Conservation (phyloP, 2,329 filamentous ascomycete species). For the Xylaria sp. region DNA sequence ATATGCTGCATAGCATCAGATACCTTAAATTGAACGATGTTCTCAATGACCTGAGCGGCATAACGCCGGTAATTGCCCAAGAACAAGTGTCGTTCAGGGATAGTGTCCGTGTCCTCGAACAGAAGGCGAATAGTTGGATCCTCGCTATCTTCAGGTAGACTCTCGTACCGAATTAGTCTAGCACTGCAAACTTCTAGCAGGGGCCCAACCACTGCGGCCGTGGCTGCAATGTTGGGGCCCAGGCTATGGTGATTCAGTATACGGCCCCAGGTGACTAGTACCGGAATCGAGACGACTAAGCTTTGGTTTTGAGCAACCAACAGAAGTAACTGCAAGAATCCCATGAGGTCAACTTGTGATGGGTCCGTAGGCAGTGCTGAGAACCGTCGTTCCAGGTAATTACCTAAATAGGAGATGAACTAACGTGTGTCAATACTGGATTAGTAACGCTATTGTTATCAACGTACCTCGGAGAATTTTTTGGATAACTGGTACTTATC, state of each 20-base stretch:
- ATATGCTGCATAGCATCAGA: slow-evolving; percentile 90
- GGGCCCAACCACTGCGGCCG: slow-evolving; percentile 73
- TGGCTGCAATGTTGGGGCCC: slow-evolving; percentile 69
- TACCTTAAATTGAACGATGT: slow-evolving; percentile 82
- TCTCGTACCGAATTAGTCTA: slow-evolving; percentile 88
- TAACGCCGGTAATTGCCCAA: slow-evolving; percentile 95
- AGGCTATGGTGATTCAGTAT: slow-evolving; percentile 79
- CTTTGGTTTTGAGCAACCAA: slow-evolving; percentile 85
- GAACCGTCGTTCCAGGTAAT: slow-evolving; percentile 84
- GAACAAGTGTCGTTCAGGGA: slow-evolving; percentile 94
- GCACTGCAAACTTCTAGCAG: slow-evolving; percentile 86
- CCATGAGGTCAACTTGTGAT: slow-evolving; percentile 72
- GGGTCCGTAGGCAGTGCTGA: slow-evolving; percentile 67
- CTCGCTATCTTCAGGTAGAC: slow-evolving; percentile 81
- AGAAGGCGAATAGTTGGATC: slow-evolving; percentile 85
- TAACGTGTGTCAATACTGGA: slow-evolving; percentile 51
- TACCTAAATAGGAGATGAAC: slow-evolving; percentile 87
- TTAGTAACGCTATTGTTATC: slow-evolving; percentile 7
- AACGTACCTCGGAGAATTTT: slow-evolving; percentile 86
- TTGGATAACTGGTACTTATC: slow-evolving; percentile 93
- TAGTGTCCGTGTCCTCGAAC: slow-evolving; percentile 92
- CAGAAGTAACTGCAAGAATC: slow-evolving; percentile 83
- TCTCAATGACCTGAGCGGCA: slow-evolving; percentile 86
- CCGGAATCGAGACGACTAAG: slow-evolving; percentile 91
- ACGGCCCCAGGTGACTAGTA: slow-evolving; percentile 89